Evolutionary conservation across 306 rosid species (phyloP), one percentile per base, ranked within the genome.

Genomic region (Erythrophleum fordii): DNA sequence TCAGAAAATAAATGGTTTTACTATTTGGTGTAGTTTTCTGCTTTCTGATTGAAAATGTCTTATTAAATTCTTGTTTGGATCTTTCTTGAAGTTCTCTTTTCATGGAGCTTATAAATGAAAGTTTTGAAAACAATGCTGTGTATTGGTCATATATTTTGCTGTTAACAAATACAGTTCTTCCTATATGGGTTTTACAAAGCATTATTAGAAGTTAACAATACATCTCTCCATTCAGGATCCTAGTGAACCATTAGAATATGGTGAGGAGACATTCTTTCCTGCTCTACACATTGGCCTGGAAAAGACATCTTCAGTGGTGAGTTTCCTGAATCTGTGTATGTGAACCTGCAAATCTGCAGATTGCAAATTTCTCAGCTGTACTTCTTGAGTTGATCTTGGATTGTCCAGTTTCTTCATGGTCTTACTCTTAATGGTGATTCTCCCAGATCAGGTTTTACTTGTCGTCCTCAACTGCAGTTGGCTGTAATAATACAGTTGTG

Each of bases 201-300:
- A 72, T 75, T 26, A 39, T 67, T 51, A 51, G 39, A 75, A 64
- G 29, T 53, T 77, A 78, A 60, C 11, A 42, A 55, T 44, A 23
- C 69, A 39, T 69, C 49, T 85, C 70, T 83, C 77, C 69, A 56
- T 83, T 84, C 91, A 96, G 99, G 91, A 89, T 86, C 83, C 86
- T 59, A 69, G 73, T 12, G 92, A 86, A 79, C 80, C 59, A 10
- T 80, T 90, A 78, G 99, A 93, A 87, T 87, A 93, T 75, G 99
- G 98, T 42, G 98, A 92, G 86, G 88, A 93, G 80, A 96, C 94
- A 3, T 89, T 93, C 82, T 96, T 88, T 86, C 98, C 99, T 77
- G 97, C 99, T 77, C 80, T 96, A 5, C 75, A 86, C 69, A 85
- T 90, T 81, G 98, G 97, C 83, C 52, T 46, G 72, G 96, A 89